Evolutionary conservation across 164 flowering plant genomes (phyloP), one percentile per base, ranked within the genome.

Genomic region (Sextonia rubra): DNA sequence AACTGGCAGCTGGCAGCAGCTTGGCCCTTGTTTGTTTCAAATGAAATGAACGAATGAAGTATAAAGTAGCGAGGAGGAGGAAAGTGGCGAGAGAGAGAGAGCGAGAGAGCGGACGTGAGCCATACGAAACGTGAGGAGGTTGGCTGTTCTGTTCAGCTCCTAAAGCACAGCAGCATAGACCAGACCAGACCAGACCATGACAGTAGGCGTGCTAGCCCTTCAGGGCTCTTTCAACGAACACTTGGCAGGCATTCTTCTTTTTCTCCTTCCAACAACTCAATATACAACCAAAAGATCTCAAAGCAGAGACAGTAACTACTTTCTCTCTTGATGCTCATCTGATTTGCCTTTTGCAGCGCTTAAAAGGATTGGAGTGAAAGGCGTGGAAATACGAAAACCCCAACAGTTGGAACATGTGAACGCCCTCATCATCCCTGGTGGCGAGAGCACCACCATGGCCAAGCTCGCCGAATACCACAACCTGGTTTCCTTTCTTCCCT

Each of bases 181-280:
- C 44, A 7, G 44, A 8, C 11, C 58, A 18, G 5, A 11, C 18
- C 6, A 0, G n/a, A 71, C 29, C 71, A 94, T 92, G 97, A 85
- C 85, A 1, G 83, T 92, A 26, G 97, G 98, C 52, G 99, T 94
- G 14, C 87, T 95, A 47, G 98, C 97, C 77, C 76, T 95, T 24
- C 99, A 95, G 86, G 99, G 99, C 6, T 95, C 98, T 79, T 95
- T 87, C 84, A 91, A 95, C 86, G 96, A 95, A 81, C 99, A 95
- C 84, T 86, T 91, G 9, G 87, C 98, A 75, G 97, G 97, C 80
- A 71, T 47, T 32, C 66, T 30, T 63, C 60, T 65, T 78, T 71
- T 67, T 49, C n/a, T 52, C 14, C n/a, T 52, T 5, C 58, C n/a
- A n/a, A n/a, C 17, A 1, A 44, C 61, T n/a, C 52, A 26, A 17